phyloP scores from a whole-genome alignment of 176 grass and related monocot species.

The Secale cereale region DNA sequence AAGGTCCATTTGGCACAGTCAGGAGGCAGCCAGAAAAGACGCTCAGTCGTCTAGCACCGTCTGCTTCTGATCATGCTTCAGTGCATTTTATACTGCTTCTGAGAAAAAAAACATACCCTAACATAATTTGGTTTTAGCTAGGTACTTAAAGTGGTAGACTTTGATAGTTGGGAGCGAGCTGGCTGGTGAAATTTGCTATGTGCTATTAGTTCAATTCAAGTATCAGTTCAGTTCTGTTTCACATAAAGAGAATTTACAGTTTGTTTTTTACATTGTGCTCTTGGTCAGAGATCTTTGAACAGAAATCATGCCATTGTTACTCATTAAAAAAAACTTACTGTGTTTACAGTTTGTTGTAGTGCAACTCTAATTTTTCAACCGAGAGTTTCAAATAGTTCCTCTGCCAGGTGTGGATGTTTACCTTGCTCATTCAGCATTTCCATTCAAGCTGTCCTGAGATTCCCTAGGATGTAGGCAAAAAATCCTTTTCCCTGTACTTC shows the following conservation, averaged over 20 bases:
- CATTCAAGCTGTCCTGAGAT: not conserved
- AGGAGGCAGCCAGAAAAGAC: not conserved
- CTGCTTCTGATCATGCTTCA: not conserved
- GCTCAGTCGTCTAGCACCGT: not conserved
- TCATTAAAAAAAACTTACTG: too few species aligned
- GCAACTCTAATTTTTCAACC: not conserved
- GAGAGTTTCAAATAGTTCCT: not conserved
- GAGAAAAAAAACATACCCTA: not conserved
- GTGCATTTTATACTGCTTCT: not conserved
- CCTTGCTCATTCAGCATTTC: not conserved
- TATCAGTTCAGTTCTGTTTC: too few species aligned
- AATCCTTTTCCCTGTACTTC: not conserved
- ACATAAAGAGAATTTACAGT: not conserved
- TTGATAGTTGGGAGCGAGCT: not conserved
- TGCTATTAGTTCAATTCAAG: too few species aligned
- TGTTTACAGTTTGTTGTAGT: not conserved
- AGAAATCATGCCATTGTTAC: not conserved
- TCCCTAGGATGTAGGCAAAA: too few species aligned
- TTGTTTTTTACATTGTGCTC: too few species aligned
- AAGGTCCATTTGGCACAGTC: conserved; percentile 23
- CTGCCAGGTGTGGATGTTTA: not conserved
- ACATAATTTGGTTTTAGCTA: not conserved
- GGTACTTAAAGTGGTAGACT: not conserved
- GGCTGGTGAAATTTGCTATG: too few species aligned
- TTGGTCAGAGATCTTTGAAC: not conserved